These are phyloP conservation scores for Blastocystis sp. DNA, from an alignment of 352 stramenopile species.

Conservation along the genomic window DNA sequence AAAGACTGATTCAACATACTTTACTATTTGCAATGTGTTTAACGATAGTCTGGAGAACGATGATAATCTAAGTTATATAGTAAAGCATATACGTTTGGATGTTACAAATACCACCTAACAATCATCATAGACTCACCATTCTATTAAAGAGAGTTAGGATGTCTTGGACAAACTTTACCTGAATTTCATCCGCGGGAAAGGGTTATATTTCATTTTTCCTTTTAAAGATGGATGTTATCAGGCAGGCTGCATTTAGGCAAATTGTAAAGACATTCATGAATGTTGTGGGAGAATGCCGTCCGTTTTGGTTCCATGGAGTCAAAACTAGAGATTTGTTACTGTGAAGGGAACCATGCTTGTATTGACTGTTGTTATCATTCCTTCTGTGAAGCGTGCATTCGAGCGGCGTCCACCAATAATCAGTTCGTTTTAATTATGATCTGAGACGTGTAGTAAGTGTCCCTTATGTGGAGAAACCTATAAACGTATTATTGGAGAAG, in stretches of 20 bases:
- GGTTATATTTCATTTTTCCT: no score
- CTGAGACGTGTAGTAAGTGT: neutral
- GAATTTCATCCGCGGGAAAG: no score
- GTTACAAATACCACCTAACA: no score
- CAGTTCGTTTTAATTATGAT: neutral
- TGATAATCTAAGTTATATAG: no score
- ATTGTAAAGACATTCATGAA: neutral
- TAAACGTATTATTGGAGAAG: neutral
- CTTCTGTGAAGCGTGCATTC: neutral
- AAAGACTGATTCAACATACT: no score
- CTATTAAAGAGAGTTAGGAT: no score
- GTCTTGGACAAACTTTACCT: no score
- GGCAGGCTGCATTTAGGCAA: neutral
- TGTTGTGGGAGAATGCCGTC: neutral
- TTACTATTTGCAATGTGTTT: no score
- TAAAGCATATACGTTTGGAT: no score
- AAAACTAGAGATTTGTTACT: constrained; percentile 25
- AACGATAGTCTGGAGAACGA: no score
- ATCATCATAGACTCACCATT: no score
- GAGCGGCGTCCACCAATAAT: neutral
- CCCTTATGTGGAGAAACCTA: neutral
- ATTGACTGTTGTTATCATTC: neutral
- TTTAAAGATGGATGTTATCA: neutral
- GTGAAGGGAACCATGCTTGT: neutral
- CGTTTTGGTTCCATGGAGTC: neutral